Conservation (phyloP, 768 basidiomycete species). For the Phylloporus sp. region DNA sequence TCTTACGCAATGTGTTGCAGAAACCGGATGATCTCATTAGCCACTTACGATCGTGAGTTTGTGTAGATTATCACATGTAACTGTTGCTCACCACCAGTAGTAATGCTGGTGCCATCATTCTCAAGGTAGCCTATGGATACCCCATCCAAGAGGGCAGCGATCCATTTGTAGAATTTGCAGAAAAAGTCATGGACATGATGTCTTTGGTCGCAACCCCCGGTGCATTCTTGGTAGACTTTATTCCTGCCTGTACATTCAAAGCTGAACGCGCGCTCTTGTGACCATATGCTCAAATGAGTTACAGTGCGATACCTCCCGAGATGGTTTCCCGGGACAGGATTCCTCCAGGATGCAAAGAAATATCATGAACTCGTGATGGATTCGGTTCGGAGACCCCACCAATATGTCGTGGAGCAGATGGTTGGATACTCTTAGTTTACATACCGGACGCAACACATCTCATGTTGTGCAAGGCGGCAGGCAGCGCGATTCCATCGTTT, state of each 20-base stretch:
- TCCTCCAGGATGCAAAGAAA: slow-evolving; percentile 29
- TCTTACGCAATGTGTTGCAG: slow-evolving; percentile 13
- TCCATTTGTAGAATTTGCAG: slow-evolving; percentile 31
- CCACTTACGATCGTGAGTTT: slow-evolving; percentile 22
- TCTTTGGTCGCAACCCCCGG: slow-evolving; percentile 3
- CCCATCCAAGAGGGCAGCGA: slow-evolving; percentile 34
- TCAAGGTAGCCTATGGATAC: slow-evolving; percentile 41
- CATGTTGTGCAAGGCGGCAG: slow-evolving; percentile 11
- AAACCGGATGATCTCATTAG: slow-evolving; percentile 9
- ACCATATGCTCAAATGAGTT: neutral
- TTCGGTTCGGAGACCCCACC: slow-evolving; percentile 43
- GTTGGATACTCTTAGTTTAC: slow-evolving; percentile 23
- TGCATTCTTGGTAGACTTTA: slow-evolving; percentile 18
- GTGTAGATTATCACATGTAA: neutral
- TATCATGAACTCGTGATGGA: slow-evolving; percentile 28
- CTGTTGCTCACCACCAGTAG: neutral
- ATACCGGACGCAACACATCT: neutral
- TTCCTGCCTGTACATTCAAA: slow-evolving; percentile 16
- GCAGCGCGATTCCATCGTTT: slow-evolving; percentile 18
- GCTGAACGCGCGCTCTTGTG: too few relatives aligned
- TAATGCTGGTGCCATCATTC: slow-evolving; percentile 25
- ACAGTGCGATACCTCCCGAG: slow-evolving; percentile 30
- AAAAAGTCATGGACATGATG: slow-evolving; percentile 20
- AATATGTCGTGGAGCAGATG: slow-evolving; percentile 44
- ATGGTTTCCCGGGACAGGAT: slow-evolving; percentile 35